Evolutionary conservation across 2,329 filamentous ascomycete genomes (phyloP), one percentile per base, ranked within the genome.

Genomic region (Amphichorda felina): DNA sequence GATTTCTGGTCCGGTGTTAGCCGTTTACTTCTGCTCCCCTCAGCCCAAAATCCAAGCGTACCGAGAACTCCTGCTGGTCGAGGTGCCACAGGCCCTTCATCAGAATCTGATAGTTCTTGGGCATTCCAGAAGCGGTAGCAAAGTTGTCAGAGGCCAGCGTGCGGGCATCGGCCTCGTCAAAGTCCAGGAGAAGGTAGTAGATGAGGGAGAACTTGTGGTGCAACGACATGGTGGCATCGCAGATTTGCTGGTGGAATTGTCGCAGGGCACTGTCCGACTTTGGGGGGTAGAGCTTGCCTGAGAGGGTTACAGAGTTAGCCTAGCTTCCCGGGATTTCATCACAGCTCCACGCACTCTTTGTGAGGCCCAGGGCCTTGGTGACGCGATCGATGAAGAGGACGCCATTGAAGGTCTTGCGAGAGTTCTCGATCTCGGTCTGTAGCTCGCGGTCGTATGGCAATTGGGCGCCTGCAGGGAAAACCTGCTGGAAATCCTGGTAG

Each of bases 11-110:
- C 42, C 63, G 58, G 70, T 82, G 34, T 18, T 33, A 9, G 5
- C 5, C 5, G 4, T 6, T 44, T n/a, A n/a, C n/a, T n/a, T n/a
- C n/a, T n/a, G n/a, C n/a, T n/a, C n/a, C n/a, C n/a, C n/a, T 30
- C 10, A 30, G 27, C 27, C 6, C 15, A 27, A 27, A 10, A 27
- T 13, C 13, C 4, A 27, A 22, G 24, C 11, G 5, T 19, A 81
- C 76, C 44, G 68, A 61, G 49, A 84, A 87, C 38, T 85, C 68
- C 30, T 76, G 63, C 30, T 73, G 71, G 50, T 94, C 86, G 53
- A 94, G 64, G 47, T 82, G 67, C 83, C 85, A 93, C 8, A 93
- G 60, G 0, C 86, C 86, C 46, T 82, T 77, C 59, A 91, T 85
- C 47, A 88, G 83, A 31, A 83, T 75, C 55, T 79, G 75, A 54